Evolutionary conservation across 73 alveolate genomes (phyloP).

Genomic region (Tetrahymena elliotti): DNA sequence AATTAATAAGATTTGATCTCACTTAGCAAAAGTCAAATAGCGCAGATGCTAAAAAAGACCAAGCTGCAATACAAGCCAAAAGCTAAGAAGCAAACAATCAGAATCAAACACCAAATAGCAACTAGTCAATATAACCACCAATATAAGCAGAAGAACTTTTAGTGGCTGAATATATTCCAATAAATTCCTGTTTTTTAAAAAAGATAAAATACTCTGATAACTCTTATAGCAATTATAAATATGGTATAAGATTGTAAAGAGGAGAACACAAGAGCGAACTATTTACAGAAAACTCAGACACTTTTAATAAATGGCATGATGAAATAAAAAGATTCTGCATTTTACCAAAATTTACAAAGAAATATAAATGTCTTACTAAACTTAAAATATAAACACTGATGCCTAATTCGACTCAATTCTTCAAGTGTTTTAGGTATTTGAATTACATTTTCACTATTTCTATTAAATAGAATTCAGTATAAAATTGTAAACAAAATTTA

Average conservation of each 20-base stretch:
- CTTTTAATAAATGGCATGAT: slow-evolving; percentile 31
- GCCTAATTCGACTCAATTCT: not conserved
- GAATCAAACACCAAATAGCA: not conserved
- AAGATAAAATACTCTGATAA: slow-evolving; percentile 22
- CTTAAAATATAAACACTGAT: not conserved
- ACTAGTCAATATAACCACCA: not conserved
- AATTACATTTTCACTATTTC: not conserved
- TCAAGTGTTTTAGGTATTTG: not conserved
- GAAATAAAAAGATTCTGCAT: slow-evolving; percentile 32
- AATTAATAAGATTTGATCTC: slow-evolving; percentile 2
- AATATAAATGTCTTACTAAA: slow-evolving; percentile 1
- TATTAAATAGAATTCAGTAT: not conserved
- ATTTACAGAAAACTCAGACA: slow-evolving; percentile 10
- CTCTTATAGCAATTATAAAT: slow-evolving; percentile 20
- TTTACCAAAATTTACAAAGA: slow-evolving; percentile 24
- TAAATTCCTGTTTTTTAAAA: slow-evolving; percentile 20
- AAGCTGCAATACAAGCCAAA: not conserved
- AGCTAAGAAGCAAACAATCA: not conserved
- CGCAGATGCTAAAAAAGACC: not conserved
- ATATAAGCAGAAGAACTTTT: not conserved
- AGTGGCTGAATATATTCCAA: not conserved
- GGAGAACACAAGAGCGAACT: slow-evolving; percentile 15
- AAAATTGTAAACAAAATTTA: not conserved
- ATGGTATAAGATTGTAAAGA: slow-evolving; percentile 15
- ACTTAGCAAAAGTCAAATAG: not conserved